A percentile compares a stretch with the other conserved stretches of the same genome.
These are phyloP conservation scores for Colletotrichum tropicale DNA, from an alignment of 2,329 filamentous ascomycete species.

Conservation along the genomic window DNA sequence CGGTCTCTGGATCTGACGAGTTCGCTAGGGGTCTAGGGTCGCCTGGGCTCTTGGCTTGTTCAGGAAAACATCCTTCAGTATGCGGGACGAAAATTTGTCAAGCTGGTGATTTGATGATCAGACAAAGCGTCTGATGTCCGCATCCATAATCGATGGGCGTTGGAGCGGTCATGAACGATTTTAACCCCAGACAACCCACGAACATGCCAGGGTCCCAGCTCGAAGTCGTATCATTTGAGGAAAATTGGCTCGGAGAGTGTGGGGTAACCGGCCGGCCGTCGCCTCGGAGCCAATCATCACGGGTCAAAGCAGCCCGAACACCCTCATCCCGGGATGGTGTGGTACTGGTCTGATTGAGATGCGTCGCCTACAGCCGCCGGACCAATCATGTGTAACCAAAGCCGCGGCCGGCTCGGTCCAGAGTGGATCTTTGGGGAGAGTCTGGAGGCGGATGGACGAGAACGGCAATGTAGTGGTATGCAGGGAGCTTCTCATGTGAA, in stretches of 20 bases:
- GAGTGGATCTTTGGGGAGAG: slow-evolving; percentile 2
- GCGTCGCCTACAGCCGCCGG: neutral
- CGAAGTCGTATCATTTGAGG: slow-evolving; percentile 15
- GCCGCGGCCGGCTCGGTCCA: slow-evolving; percentile 23
- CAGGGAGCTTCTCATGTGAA: slow-evolving; percentile 5
- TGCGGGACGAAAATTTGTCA: neutral
- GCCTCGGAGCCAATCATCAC: slow-evolving; percentile 10
- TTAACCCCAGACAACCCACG: slow-evolving; percentile 19
- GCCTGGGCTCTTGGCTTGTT: neutral
- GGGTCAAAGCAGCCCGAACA: slow-evolving; percentile 10
- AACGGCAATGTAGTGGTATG: slow-evolving; percentile 17
- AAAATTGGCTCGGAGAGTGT: slow-evolving; percentile 16
- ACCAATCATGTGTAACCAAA: slow-evolving; percentile 1
- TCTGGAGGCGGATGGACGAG: slow-evolving; percentile 16
- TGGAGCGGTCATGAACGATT: neutral
- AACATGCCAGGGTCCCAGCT: neutral
- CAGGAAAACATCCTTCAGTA: neutral
- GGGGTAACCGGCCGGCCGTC: slow-evolving; percentile 10
- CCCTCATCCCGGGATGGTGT: neutral
- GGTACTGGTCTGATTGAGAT: neutral
- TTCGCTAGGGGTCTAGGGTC: neutral
- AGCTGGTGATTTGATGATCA: neutral
- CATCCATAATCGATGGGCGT: neutral
- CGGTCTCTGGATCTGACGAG: neutral
- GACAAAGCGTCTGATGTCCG: neutral